phyloP scores from a whole-genome alignment of 1,139 yeast species.

The Sugiyamaella neomexicana region DNA sequence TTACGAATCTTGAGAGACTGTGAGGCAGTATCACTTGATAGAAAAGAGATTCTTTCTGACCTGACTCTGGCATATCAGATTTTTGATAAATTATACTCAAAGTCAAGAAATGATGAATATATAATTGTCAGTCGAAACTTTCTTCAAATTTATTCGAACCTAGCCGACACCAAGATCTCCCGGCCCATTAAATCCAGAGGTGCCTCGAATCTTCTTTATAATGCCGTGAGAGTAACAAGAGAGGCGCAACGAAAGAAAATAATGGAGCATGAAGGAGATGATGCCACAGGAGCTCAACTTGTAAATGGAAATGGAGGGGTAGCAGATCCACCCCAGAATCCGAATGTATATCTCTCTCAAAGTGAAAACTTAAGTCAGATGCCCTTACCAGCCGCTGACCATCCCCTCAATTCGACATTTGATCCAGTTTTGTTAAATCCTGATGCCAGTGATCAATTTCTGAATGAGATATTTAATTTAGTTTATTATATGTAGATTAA shows the following conservation, averaged over 20 bases:
- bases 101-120: conserved; percentile 7
- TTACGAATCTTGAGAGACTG: conserved; percentile 7
- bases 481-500: conserved; percentile 8
- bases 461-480: conserved; percentile 7
- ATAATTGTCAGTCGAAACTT: conserved; percentile 11
- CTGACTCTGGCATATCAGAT: conserved; percentile 10
- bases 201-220: conserved; percentile 15
- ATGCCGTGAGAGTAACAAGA: conserved; percentile 14
- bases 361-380: not conserved
- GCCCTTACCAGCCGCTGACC: not conserved
- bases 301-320: not conserved
- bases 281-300: not conserved
- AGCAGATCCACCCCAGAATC: not conserved
- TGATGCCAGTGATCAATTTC: conserved; percentile 7
- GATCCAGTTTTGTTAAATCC: conserved; percentile 1
- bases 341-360: not conserved
- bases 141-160: conserved; percentile 8
- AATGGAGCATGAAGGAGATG: not conserved
- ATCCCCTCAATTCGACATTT: not conserved
- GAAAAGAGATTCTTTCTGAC: conserved; percentile 3
- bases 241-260: conserved; percentile 9
- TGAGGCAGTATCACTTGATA: conserved; percentile 10
- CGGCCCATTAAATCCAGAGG: conserved; percentile 16
- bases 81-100: conserved; percentile 8
- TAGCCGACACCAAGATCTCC: conserved; percentile 2